These are phyloP conservation scores for Ophiostoma perfectum DNA, from an alignment of 2,329 filamentous ascomycete genomes.

Conservation along the genomic window DNA sequence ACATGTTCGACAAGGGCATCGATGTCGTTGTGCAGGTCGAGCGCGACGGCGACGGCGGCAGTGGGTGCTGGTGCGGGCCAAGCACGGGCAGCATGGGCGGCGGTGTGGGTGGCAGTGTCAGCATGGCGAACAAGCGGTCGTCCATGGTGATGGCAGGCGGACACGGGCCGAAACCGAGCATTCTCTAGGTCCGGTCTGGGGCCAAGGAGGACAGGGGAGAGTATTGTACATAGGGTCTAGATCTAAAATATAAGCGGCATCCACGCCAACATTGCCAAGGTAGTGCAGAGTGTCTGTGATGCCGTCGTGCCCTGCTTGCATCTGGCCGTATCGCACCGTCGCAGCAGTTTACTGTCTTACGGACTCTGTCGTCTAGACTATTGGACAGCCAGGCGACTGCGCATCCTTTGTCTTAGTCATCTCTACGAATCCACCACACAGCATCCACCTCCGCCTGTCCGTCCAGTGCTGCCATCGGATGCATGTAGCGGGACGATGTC, in stretches of 20 bases:
- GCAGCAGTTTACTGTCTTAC: neutral
- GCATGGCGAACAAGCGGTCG: conserved; percentile 30
- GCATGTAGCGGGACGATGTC: neutral
- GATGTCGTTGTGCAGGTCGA: conserved; percentile 86
- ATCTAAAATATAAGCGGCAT: neutral
- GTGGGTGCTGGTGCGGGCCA: conserved; percentile 53
- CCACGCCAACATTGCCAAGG: neutral
- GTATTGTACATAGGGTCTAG: neutral
- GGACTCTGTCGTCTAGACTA: neutral
- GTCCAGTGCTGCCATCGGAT: conserved; percentile 5
- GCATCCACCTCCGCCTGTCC: conserved; percentile 16
- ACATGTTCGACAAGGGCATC: conserved; percentile 65
- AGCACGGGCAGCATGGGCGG: neutral
- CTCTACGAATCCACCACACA: neutral
- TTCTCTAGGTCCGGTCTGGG: neutral
- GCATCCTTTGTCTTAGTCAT: neutral
- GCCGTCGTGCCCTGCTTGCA: neutral
- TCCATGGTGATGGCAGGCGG: conserved; percentile 28
- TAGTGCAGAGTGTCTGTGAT: neutral
- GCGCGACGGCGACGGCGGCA: conserved; percentile 56
- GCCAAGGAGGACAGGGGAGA: neutral
- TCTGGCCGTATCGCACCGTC: neutral
- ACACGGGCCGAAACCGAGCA: conserved; percentile 21
- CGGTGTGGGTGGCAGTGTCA: neutral
- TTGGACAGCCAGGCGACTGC: neutral